Evolutionary conservation across 495 filamentous ascomycete species (phyloP).

Genomic region (Usnea hakonensis): DNA sequence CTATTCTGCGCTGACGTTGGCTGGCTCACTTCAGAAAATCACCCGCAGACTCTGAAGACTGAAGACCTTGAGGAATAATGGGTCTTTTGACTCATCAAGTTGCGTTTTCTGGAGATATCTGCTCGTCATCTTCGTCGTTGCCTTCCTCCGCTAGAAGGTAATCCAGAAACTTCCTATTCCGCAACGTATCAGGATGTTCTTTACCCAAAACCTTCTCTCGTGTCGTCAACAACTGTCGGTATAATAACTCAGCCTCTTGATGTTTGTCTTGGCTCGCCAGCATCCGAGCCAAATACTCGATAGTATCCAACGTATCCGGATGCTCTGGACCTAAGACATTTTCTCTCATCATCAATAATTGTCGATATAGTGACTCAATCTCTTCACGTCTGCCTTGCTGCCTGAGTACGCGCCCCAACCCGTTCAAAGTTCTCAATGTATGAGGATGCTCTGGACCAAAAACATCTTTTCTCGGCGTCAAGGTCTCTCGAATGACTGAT

Average conservation of each 20-base stretch:
- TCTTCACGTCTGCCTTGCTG: neutral
- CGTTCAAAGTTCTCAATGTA: slow-evolving; percentile 31
- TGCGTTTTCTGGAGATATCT: neutral
- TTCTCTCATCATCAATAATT: slow-evolving; percentile 26
- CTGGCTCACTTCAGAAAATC: too few species aligned
- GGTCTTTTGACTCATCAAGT: too few species aligned
- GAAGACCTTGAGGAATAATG: too few species aligned
- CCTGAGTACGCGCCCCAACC: neutral
- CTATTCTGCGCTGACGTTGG: too few species aligned
- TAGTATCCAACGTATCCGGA: slow-evolving; percentile 22
- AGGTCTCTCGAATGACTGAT: neutral
- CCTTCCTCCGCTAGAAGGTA: neutral
- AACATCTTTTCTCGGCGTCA: slow-evolving; percentile 24
- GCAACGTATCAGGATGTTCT: slow-evolving; percentile 28
- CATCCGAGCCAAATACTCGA: slow-evolving; percentile 24
- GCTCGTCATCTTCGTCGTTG: neutral
- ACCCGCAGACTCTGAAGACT: too few species aligned
- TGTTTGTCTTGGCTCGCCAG: slow-evolving; percentile 27
- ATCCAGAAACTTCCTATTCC: slow-evolving; percentile 25
- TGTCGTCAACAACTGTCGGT: slow-evolving; percentile 22
- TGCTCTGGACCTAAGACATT: slow-evolving; percentile 28
- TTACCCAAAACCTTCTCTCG: slow-evolving; percentile 26
- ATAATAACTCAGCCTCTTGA: slow-evolving; percentile 31
- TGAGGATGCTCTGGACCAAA: slow-evolving; percentile 32
- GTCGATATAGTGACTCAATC: slow-evolving; percentile 18